Percentiles rank a stretch among this genome's conserved stretches.
Conservation (phyloP, 2,329 filamentous ascomycete genomes). For the Zalaria sp. region DNA sequence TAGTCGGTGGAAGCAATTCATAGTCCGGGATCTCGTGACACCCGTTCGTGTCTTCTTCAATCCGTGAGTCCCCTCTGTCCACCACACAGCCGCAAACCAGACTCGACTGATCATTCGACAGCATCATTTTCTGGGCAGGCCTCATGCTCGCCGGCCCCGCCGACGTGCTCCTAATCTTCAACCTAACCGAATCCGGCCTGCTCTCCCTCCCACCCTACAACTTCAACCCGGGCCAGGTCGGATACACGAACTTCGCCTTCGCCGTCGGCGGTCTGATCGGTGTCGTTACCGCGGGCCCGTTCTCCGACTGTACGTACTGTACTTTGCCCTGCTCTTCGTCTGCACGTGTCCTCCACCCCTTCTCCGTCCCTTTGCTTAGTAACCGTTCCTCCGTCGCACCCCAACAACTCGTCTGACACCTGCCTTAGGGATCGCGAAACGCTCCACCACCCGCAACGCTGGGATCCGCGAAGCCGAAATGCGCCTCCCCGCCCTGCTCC, state of each 20-base stretch:
- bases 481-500: constrained; percentile 30
- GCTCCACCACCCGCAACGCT: constrained; percentile 36
- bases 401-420: too few relatives aligned
- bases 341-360: background rate
- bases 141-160: constrained; percentile 19
- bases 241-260: constrained; percentile 36
- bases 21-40: constrained; percentile 25
- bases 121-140: constrained; percentile 25
- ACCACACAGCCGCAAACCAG: too few relatives aligned
- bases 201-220: constrained; percentile 27
- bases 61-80: constrained; percentile 10
- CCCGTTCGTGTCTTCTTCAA: constrained; percentile 30
- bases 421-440: constrained; percentile 29
- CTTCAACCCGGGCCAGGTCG: constrained; percentile 29
- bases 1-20: constrained; percentile 24
- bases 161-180: constrained; percentile 33
- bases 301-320: constrained; percentile 29
- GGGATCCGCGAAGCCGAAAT: constrained; percentile 45
- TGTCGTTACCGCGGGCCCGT: constrained; percentile 36
- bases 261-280: constrained; percentile 28
- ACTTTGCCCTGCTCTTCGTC: background rate
- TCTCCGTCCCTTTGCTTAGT: too few relatives aligned
- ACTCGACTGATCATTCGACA: background rate
- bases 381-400: too few relatives aligned
- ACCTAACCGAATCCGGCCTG: constrained; percentile 35